Evolutionary conservation across 2,329 filamentous ascomycete genomes (phyloP).

Genomic region (Colletotrichum gloeosporioides): DNA sequence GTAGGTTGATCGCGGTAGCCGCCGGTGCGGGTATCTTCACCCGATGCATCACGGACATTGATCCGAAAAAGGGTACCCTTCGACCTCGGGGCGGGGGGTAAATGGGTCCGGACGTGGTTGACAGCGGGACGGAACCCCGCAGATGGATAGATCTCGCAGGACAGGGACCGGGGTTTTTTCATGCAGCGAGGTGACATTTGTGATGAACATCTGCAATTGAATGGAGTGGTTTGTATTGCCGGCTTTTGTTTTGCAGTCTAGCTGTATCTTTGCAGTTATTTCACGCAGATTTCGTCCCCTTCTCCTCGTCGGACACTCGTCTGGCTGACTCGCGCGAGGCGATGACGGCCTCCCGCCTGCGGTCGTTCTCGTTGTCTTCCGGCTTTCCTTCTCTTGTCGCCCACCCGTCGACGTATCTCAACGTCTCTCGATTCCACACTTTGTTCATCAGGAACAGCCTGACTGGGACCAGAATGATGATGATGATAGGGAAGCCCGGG

Average conservation of each 20-base stretch:
- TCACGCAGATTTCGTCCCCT: constrained; percentile 21
- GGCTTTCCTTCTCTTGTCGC: constrained; percentile 58
- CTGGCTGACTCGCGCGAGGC: background rate
- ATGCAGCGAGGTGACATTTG: background rate
- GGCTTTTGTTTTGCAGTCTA: background rate
- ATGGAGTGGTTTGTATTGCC: background rate
- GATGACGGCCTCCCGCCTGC: constrained; percentile 2
- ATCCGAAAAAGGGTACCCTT: background rate
- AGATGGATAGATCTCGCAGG: background rate
- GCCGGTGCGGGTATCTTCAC: background rate
- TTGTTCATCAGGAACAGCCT: constrained; percentile 64
- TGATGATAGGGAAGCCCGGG: constrained; percentile 67
- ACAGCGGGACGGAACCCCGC: background rate
- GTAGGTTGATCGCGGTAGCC: background rate
- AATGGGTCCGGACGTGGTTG: background rate
- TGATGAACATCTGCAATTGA: background rate
- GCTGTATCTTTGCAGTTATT: background rate
- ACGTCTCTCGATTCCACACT: constrained; percentile 63
- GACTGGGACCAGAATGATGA: constrained; percentile 69
- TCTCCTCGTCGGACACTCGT: constrained; percentile 30
- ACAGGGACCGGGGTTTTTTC: background rate
- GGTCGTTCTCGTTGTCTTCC: constrained; percentile 44
- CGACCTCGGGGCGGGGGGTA: background rate
- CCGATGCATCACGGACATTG: background rate
- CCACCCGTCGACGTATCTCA: constrained; percentile 51